Evolutionary conservation across 768 basidiomycete species (phyloP), one percentile per base, ranked within the genome.

Genomic region (Saitozyma podzolica): DNA sequence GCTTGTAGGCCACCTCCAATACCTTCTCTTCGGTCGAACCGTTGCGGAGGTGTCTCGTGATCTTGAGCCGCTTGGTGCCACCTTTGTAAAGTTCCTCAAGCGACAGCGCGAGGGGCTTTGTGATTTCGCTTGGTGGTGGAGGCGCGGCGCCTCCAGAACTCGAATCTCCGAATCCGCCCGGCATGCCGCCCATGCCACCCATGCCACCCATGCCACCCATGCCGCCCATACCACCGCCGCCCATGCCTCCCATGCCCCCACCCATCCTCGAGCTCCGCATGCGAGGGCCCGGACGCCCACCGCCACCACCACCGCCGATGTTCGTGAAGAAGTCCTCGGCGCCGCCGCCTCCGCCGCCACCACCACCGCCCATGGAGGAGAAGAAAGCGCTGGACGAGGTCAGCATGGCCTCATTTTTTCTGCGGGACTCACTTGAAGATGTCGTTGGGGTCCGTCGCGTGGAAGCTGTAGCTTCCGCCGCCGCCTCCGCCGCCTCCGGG

Each of bases 11-110:
- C 47, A 99, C 95, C 81, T 99, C 96, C 75, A 98, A 82, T 66
- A 97, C 87, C 83, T 98, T 98, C 66, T 93, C 91, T 79, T 96
- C 91, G 16, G 86, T 87, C 16, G 82, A 80, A 0, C 94, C 91
- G 56, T 84, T 83, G n/a, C 87, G 79, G 50, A 88, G 80, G 67
- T 85, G 84, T 56, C 93, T 86, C 8, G 87, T 87, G 59, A 98
- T 86, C 78, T 92, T 93, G 56, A 99, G 85, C 70, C 86, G 90
- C 80, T 97, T 99, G 29, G 87, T 87, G 1, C 87, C 82, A 10
- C 96, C 96, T 51, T 82, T 83, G 80, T 89, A 93, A 14, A 99
- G 85, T 42, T 97, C 93, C 67, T 91, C 86, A 6, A 98, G 83
- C 0, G 91, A 85, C 19, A 96, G 82, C 71, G 90, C 90, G 70